Conservation (phyloP, 805 yeast genomes). For the Wickerhamomyces alni region DNA sequence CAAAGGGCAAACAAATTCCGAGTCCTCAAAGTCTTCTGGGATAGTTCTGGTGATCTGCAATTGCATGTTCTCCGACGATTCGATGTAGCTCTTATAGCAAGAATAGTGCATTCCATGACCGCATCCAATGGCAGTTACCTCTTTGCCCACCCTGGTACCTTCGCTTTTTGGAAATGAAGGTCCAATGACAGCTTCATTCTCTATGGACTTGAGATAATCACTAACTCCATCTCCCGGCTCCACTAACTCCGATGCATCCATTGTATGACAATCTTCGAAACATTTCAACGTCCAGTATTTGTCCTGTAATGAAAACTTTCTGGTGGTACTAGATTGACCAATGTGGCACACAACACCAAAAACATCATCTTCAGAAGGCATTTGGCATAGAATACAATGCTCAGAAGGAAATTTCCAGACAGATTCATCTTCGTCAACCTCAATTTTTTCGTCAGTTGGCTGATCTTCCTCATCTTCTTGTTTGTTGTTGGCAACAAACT, state of each 20-base stretch:
- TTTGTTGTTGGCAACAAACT: constrained; percentile 55
- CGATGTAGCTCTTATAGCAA: constrained; percentile 64
- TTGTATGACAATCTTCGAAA: constrained; percentile 37
- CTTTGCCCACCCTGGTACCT: constrained; percentile 8
- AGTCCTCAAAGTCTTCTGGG: constrained; percentile 65
- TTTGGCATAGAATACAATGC: constrained; percentile 78
- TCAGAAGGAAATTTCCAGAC: constrained; percentile 66
- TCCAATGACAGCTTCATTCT: constrained; percentile 45
- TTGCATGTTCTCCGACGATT: constrained; percentile 47
- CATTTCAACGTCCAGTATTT: constrained; percentile 61
- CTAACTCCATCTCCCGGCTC: constrained; percentile 30
- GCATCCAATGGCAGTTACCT: constrained; percentile 55
- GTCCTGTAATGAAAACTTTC: constrained; percentile 59
- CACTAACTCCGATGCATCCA: constrained; percentile 12
- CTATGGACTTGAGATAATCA: constrained; percentile 30
- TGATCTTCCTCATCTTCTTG: constrained; percentile 23
- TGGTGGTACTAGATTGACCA: constrained; percentile 49
- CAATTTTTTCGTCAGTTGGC: constrained; percentile 37
- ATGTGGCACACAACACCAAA: constrained; percentile 71
- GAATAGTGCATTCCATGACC: constrained; percentile 90
- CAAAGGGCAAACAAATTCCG: constrained; percentile 82
- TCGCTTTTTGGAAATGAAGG: constrained; percentile 57
- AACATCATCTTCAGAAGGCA: constrained; percentile 59
- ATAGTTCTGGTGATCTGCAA: constrained; percentile 76
- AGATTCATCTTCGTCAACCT: constrained; percentile 28